Evolutionary conservation across 495 filamentous ascomycete species (phyloP).

Genomic region (Penicillium parvum): DNA sequence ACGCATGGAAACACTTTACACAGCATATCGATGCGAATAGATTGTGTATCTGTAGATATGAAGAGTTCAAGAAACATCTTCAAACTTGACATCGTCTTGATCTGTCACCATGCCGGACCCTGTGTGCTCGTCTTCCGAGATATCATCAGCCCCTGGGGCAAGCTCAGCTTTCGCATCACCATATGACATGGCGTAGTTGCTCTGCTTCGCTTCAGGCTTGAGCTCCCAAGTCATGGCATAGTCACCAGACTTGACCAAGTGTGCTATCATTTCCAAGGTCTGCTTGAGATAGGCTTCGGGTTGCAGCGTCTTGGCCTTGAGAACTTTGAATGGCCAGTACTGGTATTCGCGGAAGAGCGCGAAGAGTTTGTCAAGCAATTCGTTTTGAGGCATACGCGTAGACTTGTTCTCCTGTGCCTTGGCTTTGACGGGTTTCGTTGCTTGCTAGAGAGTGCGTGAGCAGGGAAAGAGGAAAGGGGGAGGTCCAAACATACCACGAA

Average conservation of each 20-base stretch:
- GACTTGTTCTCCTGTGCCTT: conserved; percentile 70
- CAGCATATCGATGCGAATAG: no score
- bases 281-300: conserved; percentile 90
- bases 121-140: conserved; percentile 40
- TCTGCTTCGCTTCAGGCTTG: conserved; percentile 63
- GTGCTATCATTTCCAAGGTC: conserved; percentile 74
- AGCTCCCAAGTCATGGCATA: conserved; percentile 83
- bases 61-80: conserved; percentile 52
- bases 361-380: conserved; percentile 80
- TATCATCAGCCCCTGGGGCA: conserved; percentile 45
- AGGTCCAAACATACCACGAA: conserved; percentile 38
- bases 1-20: neutral
- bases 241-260: conserved; percentile 69
- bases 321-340: conserved; percentile 84
- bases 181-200: conserved; percentile 43
- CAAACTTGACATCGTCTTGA: conserved; percentile 72
- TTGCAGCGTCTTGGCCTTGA: conserved; percentile 69
- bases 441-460: conserved; percentile 29
- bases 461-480: neutral
- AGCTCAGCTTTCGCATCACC: conserved; percentile 43
- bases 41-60: no score
- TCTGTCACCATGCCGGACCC: conserved; percentile 49
- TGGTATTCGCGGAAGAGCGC: conserved; percentile 73
- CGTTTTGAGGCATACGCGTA: conserved; percentile 79
- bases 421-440: conserved; percentile 34